These are phyloP conservation scores for Xylaria sp. DNA, from an alignment of 2,329 filamentous ascomycete species.

Conservation along the genomic window DNA sequence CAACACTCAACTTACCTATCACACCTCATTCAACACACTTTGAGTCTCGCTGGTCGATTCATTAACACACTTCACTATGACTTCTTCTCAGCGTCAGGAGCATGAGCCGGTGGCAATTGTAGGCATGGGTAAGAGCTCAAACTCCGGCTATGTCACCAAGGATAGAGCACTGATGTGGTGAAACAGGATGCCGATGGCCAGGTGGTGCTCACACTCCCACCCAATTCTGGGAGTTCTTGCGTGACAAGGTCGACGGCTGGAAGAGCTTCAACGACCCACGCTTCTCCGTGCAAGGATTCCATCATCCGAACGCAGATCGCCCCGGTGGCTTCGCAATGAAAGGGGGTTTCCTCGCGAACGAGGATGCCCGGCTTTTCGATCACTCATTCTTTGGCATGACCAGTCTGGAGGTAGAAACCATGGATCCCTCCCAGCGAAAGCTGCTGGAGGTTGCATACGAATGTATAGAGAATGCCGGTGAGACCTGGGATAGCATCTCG, in stretches of 20 bases:
- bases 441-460: conserved; percentile 32
- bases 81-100: neutral
- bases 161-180: neutral
- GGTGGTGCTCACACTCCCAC: neutral
- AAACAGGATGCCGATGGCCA: conserved; percentile 14
- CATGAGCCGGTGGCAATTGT: conserved; percentile 10
- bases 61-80: neutral
- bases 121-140: conserved; percentile 9
- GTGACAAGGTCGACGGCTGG: conserved; percentile 1
- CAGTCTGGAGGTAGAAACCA: conserved; percentile 26
- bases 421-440: conserved; percentile 36
- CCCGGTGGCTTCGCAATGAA: neutral
- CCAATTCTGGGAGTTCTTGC: conserved; percentile 4
- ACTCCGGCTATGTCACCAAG: neutral
- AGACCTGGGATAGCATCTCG: conserved; percentile 18
- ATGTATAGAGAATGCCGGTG: conserved; percentile 31
- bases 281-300: conserved; percentile 2
- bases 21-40: neutral
- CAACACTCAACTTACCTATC: neutral
- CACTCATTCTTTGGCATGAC: conserved; percentile 35
- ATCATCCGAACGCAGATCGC: conserved; percentile 3
- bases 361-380: conserved; percentile 33
- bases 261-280: neutral
- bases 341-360: conserved; percentile 10
- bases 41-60: neutral